phyloP scores from a whole-genome alignment of 306 rosid species.

The Lathyrus oleraceus region DNA sequence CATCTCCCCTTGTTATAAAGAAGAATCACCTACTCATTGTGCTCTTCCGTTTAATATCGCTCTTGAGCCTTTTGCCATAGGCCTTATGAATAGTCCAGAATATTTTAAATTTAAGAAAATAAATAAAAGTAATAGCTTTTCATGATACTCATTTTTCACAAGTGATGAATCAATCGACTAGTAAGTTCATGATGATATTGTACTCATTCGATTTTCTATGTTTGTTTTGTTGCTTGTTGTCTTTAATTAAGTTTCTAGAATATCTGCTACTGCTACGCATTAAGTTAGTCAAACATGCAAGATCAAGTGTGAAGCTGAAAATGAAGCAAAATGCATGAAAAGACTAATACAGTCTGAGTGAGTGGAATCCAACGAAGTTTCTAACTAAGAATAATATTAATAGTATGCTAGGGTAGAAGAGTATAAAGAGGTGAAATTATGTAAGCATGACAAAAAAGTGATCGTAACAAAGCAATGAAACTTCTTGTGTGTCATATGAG shows the following conservation, averaged over 20 bases:
- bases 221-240: background rate
- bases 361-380: background rate
- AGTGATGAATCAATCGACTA: background rate
- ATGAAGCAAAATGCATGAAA: background rate
- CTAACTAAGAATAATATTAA: background rate
- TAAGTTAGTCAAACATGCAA: background rate
- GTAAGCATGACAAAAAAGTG: constrained; percentile 40
- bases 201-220: background rate
- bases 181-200: background rate
- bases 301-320: constrained; percentile 2
- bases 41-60: no score
- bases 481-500: constrained; percentile 15
- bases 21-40: no score
- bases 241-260: background rate
- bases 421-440: background rate
- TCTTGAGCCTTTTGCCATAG: no score
- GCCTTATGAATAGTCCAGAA: no score
- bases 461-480: constrained; percentile 35
- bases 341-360: background rate
- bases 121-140: background rate
- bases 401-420: background rate
- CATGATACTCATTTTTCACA: background rate
- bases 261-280: background rate
- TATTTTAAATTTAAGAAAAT: background rate
- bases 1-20: no score